A percentile compares a stretch with the other conserved stretches of the same genome.
Evolutionary conservation across 345 rosid genomes (phyloP).

Genomic region (Trapa bicornis): DNA sequence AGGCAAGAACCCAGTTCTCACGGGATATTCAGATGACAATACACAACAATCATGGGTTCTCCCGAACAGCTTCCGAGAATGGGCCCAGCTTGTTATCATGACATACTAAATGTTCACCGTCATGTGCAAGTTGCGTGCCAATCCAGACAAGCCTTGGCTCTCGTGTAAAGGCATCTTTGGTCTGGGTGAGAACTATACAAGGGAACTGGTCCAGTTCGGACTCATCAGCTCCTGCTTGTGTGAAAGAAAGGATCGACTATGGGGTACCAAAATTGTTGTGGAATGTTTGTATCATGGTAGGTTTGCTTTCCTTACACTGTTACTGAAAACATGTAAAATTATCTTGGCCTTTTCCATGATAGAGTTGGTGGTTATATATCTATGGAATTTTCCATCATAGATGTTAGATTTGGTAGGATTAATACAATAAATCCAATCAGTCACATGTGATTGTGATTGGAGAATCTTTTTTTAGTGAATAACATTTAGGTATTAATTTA

Average conservation of each 20-base stretch:
- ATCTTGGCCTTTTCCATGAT: not conserved
- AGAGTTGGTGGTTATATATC: not conserved
- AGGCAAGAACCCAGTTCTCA: constrained; percentile 63
- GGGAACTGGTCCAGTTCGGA: not conserved
- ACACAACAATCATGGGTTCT: constrained; percentile 47
- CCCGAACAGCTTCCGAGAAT: constrained; percentile 67
- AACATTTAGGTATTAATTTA: too few relatives aligned
- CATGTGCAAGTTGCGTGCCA: not conserved
- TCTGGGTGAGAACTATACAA: not conserved
- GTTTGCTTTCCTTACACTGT: not conserved
- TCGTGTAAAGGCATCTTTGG: not conserved
- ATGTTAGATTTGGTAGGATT: not conserved
- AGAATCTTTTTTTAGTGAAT: too few relatives aligned
- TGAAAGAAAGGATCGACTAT: not conserved
- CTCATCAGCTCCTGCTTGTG: not conserved
- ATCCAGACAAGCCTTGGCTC: not conserved
- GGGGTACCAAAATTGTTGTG: not conserved
- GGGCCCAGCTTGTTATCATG: constrained; percentile 22
- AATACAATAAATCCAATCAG: not conserved
- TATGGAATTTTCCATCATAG: not conserved
- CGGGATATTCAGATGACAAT: constrained; percentile 81
- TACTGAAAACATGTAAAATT: not conserved
- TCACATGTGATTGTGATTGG: too few relatives aligned
- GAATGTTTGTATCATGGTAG: not conserved
- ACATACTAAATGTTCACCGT: constrained; percentile 6